A percentile compares a stretch with the other conserved stretches of the same genome.
Evolutionary conservation across 2,329 filamentous ascomycete species (phyloP).

Genomic region (Alternaria brassicicola): DNA sequence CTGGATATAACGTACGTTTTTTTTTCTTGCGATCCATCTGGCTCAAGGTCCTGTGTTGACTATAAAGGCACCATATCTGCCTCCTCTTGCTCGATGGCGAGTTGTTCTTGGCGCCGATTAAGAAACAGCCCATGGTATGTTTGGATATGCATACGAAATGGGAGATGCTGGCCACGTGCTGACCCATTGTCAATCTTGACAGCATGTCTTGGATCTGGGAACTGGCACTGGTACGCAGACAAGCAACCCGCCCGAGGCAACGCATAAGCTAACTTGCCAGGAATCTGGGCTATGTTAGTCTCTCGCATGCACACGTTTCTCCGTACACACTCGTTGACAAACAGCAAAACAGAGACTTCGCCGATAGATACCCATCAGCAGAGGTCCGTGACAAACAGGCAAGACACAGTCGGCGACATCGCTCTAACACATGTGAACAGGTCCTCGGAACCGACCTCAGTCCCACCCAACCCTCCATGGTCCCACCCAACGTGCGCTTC

Average conservation of each 20-base stretch:
- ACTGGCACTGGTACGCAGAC: slow-evolving; percentile 45
- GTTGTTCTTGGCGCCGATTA: slow-evolving; percentile 31
- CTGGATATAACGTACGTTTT: slow-evolving; percentile 47
- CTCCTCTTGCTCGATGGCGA: slow-evolving; percentile 33
- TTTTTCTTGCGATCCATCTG: too few relatives aligned
- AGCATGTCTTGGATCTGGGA: slow-evolving; percentile 50
- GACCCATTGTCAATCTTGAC: not conserved
- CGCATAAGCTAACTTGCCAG: slow-evolving; percentile 27
- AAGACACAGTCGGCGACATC: not conserved
- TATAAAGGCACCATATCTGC: slow-evolving; percentile 34
- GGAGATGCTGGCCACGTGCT: not conserved
- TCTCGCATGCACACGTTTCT: not conserved
- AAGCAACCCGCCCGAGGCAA: not conserved
- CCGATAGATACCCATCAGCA: slow-evolving; percentile 48
- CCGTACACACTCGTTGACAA: not conserved
- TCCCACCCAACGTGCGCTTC: slow-evolving; percentile 42
- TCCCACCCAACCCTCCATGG: slow-evolving; percentile 48
- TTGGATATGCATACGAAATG: rapidly evolving
- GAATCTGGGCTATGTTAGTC: slow-evolving; percentile 50
- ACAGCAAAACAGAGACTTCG: slow-evolving; percentile 41
- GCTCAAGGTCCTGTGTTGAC: slow-evolving; percentile 1
- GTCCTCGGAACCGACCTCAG: slow-evolving; percentile 47
- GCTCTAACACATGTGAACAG: slow-evolving; percentile 21
- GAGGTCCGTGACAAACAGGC: slow-evolving; percentile 18
- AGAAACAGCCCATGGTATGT: slow-evolving; percentile 27